These are phyloP conservation scores for Solanum hybrid DNA, from an alignment of 305 asterid species.

Conservation along the genomic window DNA sequence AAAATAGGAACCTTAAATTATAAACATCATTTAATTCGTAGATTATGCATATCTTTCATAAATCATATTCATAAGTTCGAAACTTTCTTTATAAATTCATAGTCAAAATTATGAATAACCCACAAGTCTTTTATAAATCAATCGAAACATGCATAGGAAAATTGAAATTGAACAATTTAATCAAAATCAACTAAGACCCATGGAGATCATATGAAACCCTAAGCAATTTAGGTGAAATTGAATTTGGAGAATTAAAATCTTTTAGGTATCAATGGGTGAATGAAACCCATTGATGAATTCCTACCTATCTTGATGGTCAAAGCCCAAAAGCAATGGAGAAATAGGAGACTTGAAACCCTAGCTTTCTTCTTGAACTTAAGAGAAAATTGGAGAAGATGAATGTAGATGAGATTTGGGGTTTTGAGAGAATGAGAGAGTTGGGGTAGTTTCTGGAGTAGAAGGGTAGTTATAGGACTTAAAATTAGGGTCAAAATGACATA, in stretches of 20 bases:
- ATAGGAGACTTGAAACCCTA: neutral
- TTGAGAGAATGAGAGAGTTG: neutral
- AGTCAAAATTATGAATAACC: neutral
- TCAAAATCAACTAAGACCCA: neutral
- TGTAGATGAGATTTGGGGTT: neutral
- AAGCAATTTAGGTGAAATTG: neutral
- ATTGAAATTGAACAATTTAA: too few species aligned
- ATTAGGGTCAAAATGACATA: neutral
- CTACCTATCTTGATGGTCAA: neutral
- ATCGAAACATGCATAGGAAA: neutral
- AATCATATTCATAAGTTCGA: neutral
- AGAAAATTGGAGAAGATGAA: neutral
- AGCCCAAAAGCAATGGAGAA: neutral
- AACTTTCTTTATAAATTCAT: neutral
- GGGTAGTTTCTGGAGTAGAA: neutral
- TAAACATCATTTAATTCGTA: neutral
- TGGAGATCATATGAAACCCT: neutral
- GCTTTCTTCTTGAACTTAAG: neutral
- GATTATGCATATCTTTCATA: too few species aligned
- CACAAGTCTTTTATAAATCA: neutral
- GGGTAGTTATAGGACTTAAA: neutral
- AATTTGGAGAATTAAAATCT: neutral
- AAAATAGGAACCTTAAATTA: neutral
- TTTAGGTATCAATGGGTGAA: neutral
- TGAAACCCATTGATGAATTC: neutral